A percentile compares a stretch with the other conserved stretches of the same genome.
Conservation (phyloP, 163 green algal species). For the Scenedesmus sp. region DNA sequence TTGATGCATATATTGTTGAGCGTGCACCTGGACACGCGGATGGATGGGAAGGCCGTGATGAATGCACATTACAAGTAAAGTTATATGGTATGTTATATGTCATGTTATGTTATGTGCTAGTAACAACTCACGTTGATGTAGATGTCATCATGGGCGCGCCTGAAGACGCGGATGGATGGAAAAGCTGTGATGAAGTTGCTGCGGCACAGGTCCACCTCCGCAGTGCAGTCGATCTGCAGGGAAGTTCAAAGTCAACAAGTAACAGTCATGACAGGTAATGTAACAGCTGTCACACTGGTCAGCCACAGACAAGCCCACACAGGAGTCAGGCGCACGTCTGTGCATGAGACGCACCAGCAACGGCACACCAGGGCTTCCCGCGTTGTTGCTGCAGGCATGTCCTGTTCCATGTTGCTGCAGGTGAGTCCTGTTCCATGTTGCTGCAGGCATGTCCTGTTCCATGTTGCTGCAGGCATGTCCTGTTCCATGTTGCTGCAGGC, state of each 20-base stretch:
- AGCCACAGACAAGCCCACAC: no score
- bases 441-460: no score
- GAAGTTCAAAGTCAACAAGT: neutral
- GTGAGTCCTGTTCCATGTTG: no score
- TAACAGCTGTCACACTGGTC: no score
- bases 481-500: no score
- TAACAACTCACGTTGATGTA: slow-evolving; percentile 62
- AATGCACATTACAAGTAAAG: slow-evolving; percentile 27
- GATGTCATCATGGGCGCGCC: slow-evolving; percentile 85
- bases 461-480: no score
- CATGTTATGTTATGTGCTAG: neutral
- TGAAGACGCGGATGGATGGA: slow-evolving; percentile 93
- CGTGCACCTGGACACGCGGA: slow-evolving; percentile 90
- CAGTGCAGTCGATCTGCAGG: slow-evolving; percentile 76
- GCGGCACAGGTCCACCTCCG: slow-evolving; percentile 83
- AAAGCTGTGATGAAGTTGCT: slow-evolving; percentile 90
- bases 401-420: no score
- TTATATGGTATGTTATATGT: neutral
- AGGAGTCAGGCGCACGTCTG: no score
- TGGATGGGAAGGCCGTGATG: slow-evolving; percentile 92
- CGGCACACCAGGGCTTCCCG: no score
- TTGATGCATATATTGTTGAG: slow-evolving; percentile 81
- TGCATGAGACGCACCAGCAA: no score
- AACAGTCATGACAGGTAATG: neutral
- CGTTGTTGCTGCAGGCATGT: no score